Conservation (phyloP, 306 rosid species). For the Casuarina equisetifolia region DNA sequence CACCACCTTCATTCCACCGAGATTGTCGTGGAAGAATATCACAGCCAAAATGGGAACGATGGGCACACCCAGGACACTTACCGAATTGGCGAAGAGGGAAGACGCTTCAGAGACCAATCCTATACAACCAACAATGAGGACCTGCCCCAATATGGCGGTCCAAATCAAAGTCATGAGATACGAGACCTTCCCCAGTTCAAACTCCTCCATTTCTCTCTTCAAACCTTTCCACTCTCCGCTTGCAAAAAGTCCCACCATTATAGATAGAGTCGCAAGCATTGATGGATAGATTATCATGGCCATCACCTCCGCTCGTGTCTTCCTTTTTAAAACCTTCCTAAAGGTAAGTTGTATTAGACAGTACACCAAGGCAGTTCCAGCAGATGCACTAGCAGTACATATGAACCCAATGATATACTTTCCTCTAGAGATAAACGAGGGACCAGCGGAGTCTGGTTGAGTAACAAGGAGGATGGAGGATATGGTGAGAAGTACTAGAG, state of each 20-base stretch:
- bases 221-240: conserved; percentile 47
- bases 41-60: conserved; percentile 47
- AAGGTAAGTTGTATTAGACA: conserved; percentile 38
- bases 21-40: conserved; percentile 40
- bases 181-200: conserved; percentile 28
- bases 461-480: conserved; percentile 43
- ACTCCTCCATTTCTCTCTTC: conserved; percentile 35
- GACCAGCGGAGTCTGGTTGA: conserved; percentile 17
- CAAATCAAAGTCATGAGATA: conserved; percentile 40
- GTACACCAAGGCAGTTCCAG: conserved; percentile 39
- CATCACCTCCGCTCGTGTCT: conserved; percentile 30
- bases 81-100: conserved; percentile 51
- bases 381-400: conserved; percentile 49
- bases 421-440: neutral
- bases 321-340: conserved; percentile 33
- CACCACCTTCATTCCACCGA: conserved; percentile 42
- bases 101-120: conserved; percentile 51
- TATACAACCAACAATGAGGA: conserved; percentile 30
- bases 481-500: conserved; percentile 41
- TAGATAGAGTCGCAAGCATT: conserved; percentile 32
- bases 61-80: conserved; percentile 45
- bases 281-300: conserved; percentile 39
- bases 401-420: conserved; percentile 35
- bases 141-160: conserved; percentile 39
- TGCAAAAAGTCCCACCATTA: conserved; percentile 39